Evolutionary conservation across 768 basidiomycete species (phyloP), one percentile per base, ranked within the genome.

Genomic region (Pilatotrama ljubarskyi): DNA sequence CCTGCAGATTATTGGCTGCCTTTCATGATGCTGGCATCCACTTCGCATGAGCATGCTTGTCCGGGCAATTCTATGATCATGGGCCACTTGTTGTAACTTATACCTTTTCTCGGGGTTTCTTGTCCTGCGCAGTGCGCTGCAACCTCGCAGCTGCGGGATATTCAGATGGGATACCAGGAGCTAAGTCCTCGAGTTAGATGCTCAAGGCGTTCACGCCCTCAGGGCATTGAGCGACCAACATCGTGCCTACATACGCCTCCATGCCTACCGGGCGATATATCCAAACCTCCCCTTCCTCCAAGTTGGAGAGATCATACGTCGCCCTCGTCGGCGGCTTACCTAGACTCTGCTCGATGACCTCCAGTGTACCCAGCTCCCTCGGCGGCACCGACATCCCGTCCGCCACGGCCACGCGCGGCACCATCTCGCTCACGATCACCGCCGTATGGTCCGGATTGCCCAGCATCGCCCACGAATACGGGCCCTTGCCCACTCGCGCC

Each of bases 21-120:
- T 90, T 91, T 70, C 87, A 90, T 61, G 86, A 88, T 51, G 80
- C 79, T 48, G 87, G 87, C n/a, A 81, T 90, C 47, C 87, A 88
- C 67, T 90, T 90, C 64, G 84, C 87, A 68, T 88, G 68, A 76
- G 22, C 20, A 5, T 22, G 11, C 18, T 29, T 38, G 37, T 42
- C 17, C 29, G 41, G 41, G 32, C 15, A 5, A 15, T 18, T 54
- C 29, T 57, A 42, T 26, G 29, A 10, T 29, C 37, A 20, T 9
- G 47, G 55, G 38, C n/a, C 24, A 2, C 22, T 41, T 57, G 55
- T 49, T 49, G 55, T 57, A 57, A 55, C 38, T 57, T 57, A 50
- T 50, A 56, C 20, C 37, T 25, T 41, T 32, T 13, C 26, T 38
- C 38, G 44, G 29, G 29, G 5, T 32, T 11, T 2, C 7, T 18